A percentile compares a stretch with the other conserved stretches of the same genome.
Conservation (phyloP, 306 rosid genomes). For the Pyrus pyrifolia region DNA sequence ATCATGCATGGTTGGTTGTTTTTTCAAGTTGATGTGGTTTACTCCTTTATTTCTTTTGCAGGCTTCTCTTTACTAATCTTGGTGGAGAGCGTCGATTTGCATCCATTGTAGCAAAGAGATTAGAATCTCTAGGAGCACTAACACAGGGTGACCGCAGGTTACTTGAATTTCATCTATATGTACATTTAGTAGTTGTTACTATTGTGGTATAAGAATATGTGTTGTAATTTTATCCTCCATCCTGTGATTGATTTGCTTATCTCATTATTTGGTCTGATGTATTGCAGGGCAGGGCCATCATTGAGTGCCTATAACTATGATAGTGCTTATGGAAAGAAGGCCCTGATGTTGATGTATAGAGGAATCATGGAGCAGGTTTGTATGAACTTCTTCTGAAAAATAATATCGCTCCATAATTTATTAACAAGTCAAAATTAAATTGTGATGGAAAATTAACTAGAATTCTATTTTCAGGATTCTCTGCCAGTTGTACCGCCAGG, state of each 20-base stretch:
- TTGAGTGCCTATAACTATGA: constrained; percentile 93
- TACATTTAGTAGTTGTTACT: constrained; percentile 3
- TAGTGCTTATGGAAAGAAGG: constrained; percentile 88
- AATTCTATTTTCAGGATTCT: constrained; percentile 49
- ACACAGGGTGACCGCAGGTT: constrained; percentile 99
- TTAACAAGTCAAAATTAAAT: constrained; percentile 4
- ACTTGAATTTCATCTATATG: constrained; percentile 24
- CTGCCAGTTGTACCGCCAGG: constrained; percentile 95
- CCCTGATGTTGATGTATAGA: constrained; percentile 76
- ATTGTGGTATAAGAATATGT: constrained; percentile 8
- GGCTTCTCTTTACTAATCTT: constrained; percentile 89
- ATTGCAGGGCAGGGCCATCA: constrained; percentile 85
- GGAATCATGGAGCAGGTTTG: constrained; percentile 97
- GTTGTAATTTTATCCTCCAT: constrained; percentile 15
- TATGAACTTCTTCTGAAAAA: constrained; percentile 13
- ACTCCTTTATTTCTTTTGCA: constrained; percentile 27
- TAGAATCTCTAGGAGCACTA: constrained; percentile 94
- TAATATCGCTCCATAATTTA: constrained; percentile 3
- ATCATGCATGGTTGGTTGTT: not conserved
- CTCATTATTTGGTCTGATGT: constrained; percentile 27
- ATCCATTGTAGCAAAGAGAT: constrained; percentile 96
- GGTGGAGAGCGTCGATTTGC: constrained; percentile 99
- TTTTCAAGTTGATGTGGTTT: not conserved
- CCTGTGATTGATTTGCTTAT: constrained; percentile 10
- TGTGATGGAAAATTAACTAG: constrained; percentile 28